Conservation (phyloP, 2,329 filamentous ascomycete genomes). For the Botrytis galanthina region DNA sequence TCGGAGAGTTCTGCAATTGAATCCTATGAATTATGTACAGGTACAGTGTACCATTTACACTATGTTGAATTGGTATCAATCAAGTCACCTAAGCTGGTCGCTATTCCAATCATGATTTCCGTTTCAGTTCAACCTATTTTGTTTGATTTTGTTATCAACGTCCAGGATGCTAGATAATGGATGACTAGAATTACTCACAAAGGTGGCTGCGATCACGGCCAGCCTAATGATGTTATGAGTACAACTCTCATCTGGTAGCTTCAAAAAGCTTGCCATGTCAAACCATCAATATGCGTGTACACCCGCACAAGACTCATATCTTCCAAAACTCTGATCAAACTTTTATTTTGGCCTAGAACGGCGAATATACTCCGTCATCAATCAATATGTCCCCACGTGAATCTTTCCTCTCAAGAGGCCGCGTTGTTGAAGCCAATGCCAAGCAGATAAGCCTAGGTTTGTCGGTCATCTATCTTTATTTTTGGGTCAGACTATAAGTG, state of each 20-base stretch:
- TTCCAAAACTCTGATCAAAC: not conserved
- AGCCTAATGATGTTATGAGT: not conserved
- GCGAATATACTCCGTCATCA: not conserved
- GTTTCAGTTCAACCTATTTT: not conserved
- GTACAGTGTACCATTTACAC: not conserved
- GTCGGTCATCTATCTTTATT: not conserved
- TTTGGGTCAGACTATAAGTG: not conserved
- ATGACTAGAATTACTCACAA: not conserved
- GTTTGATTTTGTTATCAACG: not conserved
- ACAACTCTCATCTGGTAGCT: too few species aligned
- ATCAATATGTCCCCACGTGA: not conserved
- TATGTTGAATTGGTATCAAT: not conserved
- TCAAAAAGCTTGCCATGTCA: not conserved
- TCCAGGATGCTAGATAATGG: not conserved
- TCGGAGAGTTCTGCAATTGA: not conserved
- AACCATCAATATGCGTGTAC: not conserved
- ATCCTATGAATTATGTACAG: not conserved
- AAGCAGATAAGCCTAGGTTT: not conserved
- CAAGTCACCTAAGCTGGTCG: not conserved
- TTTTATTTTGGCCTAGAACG: too few species aligned
- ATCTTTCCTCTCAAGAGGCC: not conserved
- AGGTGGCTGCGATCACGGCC: not conserved
- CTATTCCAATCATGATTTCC: too few species aligned
- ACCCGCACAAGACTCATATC: too few species aligned
- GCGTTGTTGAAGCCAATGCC: not conserved